Evolutionary conservation across 2,329 filamentous ascomycete genomes (phyloP), one percentile per base, ranked within the genome.

Genomic region (Colletotrichum sp.): DNA sequence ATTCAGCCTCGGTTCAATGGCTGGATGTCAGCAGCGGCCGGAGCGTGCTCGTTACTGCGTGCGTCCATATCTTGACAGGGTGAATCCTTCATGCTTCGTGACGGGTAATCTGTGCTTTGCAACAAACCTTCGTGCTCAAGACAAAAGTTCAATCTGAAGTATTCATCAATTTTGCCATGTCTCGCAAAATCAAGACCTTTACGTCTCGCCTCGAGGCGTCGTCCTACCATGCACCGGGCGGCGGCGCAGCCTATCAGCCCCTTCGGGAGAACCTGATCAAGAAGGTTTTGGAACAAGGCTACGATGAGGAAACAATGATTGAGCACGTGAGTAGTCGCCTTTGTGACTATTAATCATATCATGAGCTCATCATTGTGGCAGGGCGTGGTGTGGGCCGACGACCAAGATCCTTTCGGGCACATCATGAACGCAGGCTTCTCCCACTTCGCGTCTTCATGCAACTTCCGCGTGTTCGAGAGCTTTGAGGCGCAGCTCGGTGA

Each of bases 361-460:
- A 52, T 13, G 10, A 7, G 43, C 43, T 52, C n/a, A 52, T 21
- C n/a, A 3, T 7, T 21, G n/a, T 9, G 21, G 13, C 21, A 63
- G 61, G 61, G 61, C 5, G 61, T 63, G 34, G 32, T 38, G n/a
- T 63, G 61, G 61, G 61, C 61, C 30, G 61, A 63, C 21, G 30
- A 63, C 61, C 61, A 63, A 63, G 61, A 63, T 21, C 61, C 61
- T 38, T 63, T 63, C 21, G 61, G 61, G 32, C 61, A 63, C 34
- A 38, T 63, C 34, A 63, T 63, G 61, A 26, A 38, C 34, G 61
- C 32, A 21, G 61, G 32, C n/a, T 63, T 38, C 32, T 63, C 61
- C 12, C 61, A 38, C 4, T 63, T 63, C 8, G 30, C 61, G 1
- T 36, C 61, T 7, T 32, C 61, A 0, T 63, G 61, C 21, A 63